phyloP scores from a whole-genome alignment of 1,139 yeast genomes.

The Candida pseudoviswanathii region DNA sequence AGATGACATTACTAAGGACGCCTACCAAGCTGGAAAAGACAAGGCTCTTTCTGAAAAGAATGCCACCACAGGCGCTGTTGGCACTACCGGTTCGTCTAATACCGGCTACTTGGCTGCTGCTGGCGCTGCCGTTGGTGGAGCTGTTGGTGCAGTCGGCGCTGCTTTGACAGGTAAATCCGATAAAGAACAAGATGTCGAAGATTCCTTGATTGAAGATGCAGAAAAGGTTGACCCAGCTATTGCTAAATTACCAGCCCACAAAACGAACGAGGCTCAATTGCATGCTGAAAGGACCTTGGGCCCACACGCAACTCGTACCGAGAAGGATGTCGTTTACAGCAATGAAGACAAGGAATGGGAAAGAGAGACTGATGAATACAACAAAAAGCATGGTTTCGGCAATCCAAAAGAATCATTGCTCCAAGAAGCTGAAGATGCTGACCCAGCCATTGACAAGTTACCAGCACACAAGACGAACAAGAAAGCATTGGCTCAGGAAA shows the following conservation, averaged over 20 bases:
- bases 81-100: slow-evolving; percentile 1
- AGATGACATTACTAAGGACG: slow-evolving; percentile 11
- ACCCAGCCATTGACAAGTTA: slow-evolving; percentile 23
- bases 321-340: slow-evolving; percentile 7
- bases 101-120: slow-evolving; percentile 11
- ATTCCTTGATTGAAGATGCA: slow-evolving; percentile 26
- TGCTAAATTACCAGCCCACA: slow-evolving; percentile 23
- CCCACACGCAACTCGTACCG: not conserved
- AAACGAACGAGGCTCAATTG: slow-evolving; percentile 2
- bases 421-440: slow-evolving; percentile 29
- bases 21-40: slow-evolving; percentile 17
- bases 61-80: slow-evolving; percentile 10
- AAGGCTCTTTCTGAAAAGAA: slow-evolving; percentile 1
- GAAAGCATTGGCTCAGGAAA: slow-evolving; percentile 8
- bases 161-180: slow-evolving; percentile 16
- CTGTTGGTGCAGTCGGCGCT: slow-evolving; percentile 9
- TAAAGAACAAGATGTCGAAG: slow-evolving; percentile 10
- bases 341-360: slow-evolving; percentile 17
- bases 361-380: slow-evolving; percentile 27
- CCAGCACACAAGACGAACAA: slow-evolving; percentile 18
- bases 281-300: too few species aligned
- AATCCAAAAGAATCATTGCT: slow-evolving; percentile 29
- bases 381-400: slow-evolving; percentile 30
- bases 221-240: slow-evolving; percentile 25
- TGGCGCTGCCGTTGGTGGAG: slow-evolving; percentile 10